These are phyloP conservation scores for Tieghemiomyces parasiticus DNA, from an alignment of 192 early-diverging fungal species.

Conservation along the genomic window DNA sequence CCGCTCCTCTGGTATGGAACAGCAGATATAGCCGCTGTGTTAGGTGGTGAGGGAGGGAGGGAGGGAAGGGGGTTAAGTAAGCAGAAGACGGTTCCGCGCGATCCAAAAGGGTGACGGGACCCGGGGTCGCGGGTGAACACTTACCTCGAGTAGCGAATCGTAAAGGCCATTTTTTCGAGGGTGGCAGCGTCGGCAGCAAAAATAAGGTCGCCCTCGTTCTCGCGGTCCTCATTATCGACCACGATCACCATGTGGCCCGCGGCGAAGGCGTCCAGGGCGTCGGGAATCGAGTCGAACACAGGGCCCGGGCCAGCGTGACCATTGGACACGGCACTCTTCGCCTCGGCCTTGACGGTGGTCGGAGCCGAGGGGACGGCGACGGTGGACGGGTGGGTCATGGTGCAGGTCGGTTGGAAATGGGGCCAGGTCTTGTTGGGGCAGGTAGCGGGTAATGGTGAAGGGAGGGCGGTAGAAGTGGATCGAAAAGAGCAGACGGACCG, in stretches of 20 bases:
- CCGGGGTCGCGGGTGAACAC: neutral
- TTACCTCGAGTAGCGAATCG: slow-evolving; percentile 87
- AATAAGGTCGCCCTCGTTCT: slow-evolving; percentile 98
- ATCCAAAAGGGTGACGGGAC: neutral
- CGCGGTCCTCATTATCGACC: slow-evolving; percentile 95
- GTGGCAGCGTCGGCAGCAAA: slow-evolving; percentile 92
- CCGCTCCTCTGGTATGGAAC: slow-evolving; percentile 58
- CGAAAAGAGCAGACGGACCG: no score
- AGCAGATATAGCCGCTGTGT: slow-evolving; percentile 80
- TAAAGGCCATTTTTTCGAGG: slow-evolving; percentile 84
- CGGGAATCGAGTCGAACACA: slow-evolving; percentile 5
- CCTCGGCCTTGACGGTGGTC: neutral
- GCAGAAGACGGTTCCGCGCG: neutral
- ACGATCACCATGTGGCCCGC: slow-evolving; percentile 78
- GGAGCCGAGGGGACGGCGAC: neutral
- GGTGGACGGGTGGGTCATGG: neutral
- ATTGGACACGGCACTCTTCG: neutral
- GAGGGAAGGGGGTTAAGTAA: neutral
- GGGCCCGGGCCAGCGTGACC: neutral
- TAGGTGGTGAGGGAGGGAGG: neutral
- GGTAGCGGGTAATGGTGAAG: no score
- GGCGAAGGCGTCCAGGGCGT: slow-evolving; percentile 22
- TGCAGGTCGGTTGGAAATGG: neutral
- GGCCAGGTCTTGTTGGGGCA: neutral
- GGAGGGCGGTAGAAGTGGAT: no score